Base-by-base conservation (phyloP, 257 asterid genomes). In the Primulina huaijiensis region DNA sequence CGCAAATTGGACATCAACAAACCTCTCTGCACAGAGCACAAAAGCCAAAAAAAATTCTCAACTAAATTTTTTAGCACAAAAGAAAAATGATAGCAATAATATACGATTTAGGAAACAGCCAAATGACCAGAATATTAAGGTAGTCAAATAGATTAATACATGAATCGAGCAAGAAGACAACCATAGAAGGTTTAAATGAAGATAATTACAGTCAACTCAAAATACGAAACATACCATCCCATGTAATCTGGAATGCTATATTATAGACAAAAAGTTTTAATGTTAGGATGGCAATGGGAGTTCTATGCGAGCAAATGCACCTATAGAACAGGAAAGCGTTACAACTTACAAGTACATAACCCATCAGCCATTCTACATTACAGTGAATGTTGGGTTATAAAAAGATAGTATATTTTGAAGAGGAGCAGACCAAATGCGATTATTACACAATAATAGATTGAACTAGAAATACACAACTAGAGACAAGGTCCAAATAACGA, bases 1-100 rank as follows among this genome's bases (percentile, higher is more conserved):
- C 55, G 81, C 74, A 79, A 53, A 74, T 75, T 75, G 71, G 86
- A 25, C 55, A 57, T 53, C 23, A 71, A 69, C 62, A 79, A 71
- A 40, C 74, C 81, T 76, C 88, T 84, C 98, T 92, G 88, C 50
- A 81, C 31, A 65, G 97, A 90, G 88, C 50, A 81, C 31, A 65
- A 74, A 66, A 74, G 66, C 64, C 56, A 50, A 35, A 27, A 64
- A 27, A 62, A 62, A 25, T 38, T 55, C 64, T 79, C 71, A 76
- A 64, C 23, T 55, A 60, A 70, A 31, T 21, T 29, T 60, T 20
- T 17, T 50, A 56, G 50, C 62, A 57, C 29, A 56, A 60, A 29
- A 25, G 20, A 62, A 27, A 65, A 70, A 65, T 34, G 31, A 61
- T 50, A 62, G 53, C 29, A 62, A 6, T 50, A 20, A 50, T 17